Base-by-base conservation (phyloP, 108 stramenopile species). In the Chaetoceros tenuissimus region DNA sequence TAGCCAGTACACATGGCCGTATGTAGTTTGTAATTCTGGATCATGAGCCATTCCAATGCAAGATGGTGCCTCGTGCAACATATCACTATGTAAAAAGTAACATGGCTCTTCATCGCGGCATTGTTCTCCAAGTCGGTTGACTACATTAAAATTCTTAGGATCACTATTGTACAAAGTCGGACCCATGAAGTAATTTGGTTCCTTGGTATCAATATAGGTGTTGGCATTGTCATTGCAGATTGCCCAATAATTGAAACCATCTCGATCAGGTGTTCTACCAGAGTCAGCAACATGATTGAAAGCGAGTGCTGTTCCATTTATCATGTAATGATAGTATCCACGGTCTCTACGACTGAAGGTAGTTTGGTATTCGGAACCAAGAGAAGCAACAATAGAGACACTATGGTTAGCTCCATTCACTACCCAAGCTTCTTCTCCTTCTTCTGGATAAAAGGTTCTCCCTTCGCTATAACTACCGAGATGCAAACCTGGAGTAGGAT, bases 241-340 rank as follows among this genome's bases (percentile, higher is more conserved):
- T 1, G 77, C 68, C 59, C 72, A 78, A 60, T 63, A 73, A 29
- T 68, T 71, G 63, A 78, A 66, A 1, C 72, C 57, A 45, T 78
- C 77, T 18, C 69, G 68, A 40, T 69, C 68, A 24, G 24, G n/a
- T 22, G 46, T 54, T 24, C 77, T 52, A 2, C 64, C 66, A 20
- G 68, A 66, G 25, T 63, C 63, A 5, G 59, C 34, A 13, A 78
- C 77, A 2, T 22, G 46, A 54, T 78, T 78, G 46, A 78, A 78
- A 22, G 72, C 55, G n/a, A 78, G 28, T 17, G 77, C 77, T 7
- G 77, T 73, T 1, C 60, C 60, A 29, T 74, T 74, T 40, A 70
- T 73, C 71, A 73, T 73, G 48, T 78, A 78, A 34, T 78, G 77
- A 48, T 71, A 78, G 47, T 73, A 78, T 24, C 77, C 77, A 19